These are phyloP conservation scores for Spathaspora arborariae DNA, from an alignment of 805 yeast species.

Conservation along the genomic window DNA sequence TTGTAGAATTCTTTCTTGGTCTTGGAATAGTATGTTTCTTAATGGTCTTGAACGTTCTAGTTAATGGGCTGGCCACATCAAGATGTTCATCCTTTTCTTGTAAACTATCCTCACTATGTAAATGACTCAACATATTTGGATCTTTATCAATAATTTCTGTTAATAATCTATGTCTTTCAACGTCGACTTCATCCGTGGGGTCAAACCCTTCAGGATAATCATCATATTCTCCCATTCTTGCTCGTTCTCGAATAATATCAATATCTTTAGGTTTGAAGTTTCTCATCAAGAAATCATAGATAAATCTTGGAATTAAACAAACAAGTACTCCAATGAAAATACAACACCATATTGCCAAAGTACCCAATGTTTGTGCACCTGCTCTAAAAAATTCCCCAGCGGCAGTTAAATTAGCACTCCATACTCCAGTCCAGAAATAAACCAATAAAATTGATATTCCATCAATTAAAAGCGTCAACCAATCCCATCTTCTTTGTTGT, in stretches of 20 bases:
- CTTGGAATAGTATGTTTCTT: slow-evolving; percentile 25
- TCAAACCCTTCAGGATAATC: slow-evolving; percentile 49
- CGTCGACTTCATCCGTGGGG: slow-evolving; percentile 46
- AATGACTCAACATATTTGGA: slow-evolving; percentile 30
- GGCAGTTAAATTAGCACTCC: slow-evolving; percentile 50
- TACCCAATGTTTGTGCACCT: slow-evolving; percentile 60
- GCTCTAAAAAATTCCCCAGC: slow-evolving; percentile 62
- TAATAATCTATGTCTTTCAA: slow-evolving; percentile 35
- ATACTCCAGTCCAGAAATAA: slow-evolving; percentile 77
- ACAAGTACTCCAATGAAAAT: slow-evolving; percentile 51
- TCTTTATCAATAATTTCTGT: slow-evolving; percentile 29
- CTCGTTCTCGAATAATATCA: slow-evolving; percentile 67
- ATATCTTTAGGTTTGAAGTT: slow-evolving; percentile 61
- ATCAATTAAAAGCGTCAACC: slow-evolving; percentile 53
- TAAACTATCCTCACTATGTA: slow-evolving; percentile 26
- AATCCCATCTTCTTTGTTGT: slow-evolving; percentile 77
- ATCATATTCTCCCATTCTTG: slow-evolving; percentile 46
- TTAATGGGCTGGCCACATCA: slow-evolving; percentile 14
- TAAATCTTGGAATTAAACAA: slow-evolving; percentile 60
- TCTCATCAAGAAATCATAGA: slow-evolving; percentile 44
- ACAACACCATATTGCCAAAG: slow-evolving; percentile 62
- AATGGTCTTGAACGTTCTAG: slow-evolving; percentile 32
- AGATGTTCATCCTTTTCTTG: slow-evolving; percentile 6
- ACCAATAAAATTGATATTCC: slow-evolving; percentile 54
- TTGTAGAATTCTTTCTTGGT: slow-evolving; percentile 9